Conservation (phyloP, 2,329 filamentous ascomycete genomes). For the Bisporella sp. region DNA sequence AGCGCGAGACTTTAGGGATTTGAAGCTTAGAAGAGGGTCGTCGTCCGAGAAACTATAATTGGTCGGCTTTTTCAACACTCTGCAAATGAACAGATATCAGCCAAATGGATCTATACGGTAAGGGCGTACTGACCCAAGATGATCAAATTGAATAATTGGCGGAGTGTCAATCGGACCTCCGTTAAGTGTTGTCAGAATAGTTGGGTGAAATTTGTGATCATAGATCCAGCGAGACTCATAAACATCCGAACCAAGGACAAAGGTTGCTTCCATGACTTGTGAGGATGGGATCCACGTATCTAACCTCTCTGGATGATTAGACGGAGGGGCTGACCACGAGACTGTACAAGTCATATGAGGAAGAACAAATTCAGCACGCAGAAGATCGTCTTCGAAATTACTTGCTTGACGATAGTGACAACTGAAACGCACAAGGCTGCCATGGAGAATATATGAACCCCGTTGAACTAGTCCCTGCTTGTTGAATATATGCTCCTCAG, state of each 20-base stretch:
- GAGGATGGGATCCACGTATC: slow-evolving; percentile 47
- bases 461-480: slow-evolving; percentile 43
- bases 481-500: slow-evolving; percentile 41
- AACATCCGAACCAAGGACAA: slow-evolving; percentile 42
- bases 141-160: slow-evolving; percentile 42
- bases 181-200: slow-evolving; percentile 39
- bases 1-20: slow-evolving; percentile 18
- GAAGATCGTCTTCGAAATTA: slow-evolving; percentile 43
- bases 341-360: slow-evolving; percentile 44
- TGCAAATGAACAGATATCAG: no score
- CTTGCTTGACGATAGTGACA: slow-evolving; percentile 47
- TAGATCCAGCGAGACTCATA: slow-evolving; percentile 42
- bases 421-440: slow-evolving; percentile 44
- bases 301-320: slow-evolving; percentile 40
- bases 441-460: slow-evolving; percentile 44
- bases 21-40: slow-evolving; percentile 44
- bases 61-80: slow-evolving; percentile 33
- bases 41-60: slow-evolving; percentile 40
- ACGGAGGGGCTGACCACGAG: slow-evolving; percentile 43
- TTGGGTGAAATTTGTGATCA: slow-evolving; percentile 39
- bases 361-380: slow-evolving; percentile 45
- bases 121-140: slow-evolving; percentile 18
- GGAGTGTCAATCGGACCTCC: slow-evolving; percentile 42
- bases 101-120: no score
- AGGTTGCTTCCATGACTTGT: slow-evolving; percentile 47